These are phyloP conservation scores for Penicillium rolfsii DNA, from an alignment of 2,329 filamentous ascomycete species.

Conservation along the genomic window DNA sequence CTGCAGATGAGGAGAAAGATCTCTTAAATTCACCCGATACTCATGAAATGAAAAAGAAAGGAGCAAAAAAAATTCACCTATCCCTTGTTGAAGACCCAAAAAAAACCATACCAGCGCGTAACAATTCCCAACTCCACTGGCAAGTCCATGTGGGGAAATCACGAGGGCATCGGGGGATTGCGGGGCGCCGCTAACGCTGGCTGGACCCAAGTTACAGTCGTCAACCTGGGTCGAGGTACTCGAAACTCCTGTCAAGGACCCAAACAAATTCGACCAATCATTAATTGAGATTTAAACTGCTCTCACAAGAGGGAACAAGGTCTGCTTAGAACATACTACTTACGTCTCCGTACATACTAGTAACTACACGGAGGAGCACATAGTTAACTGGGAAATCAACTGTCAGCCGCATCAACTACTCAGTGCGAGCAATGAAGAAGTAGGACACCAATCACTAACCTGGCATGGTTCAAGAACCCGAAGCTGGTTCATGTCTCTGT, in stretches of 20 bases:
- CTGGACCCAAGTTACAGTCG: not conserved
- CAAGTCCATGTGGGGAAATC: constrained; percentile 12
- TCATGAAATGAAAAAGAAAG: not conserved
- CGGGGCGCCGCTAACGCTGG: constrained; percentile 6
- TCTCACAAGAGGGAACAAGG: not conserved
- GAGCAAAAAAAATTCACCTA: not conserved
- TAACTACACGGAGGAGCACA: too few relatives aligned
- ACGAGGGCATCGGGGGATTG: constrained; percentile 18
- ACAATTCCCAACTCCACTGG: not conserved
- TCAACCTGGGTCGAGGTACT: not conserved
- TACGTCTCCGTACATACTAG: too few relatives aligned
- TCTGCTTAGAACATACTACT: too few relatives aligned
- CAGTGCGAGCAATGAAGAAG: constrained; percentile 6
- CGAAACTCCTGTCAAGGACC: not conserved
- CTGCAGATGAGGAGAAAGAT: not conserved
- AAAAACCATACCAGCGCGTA: not conserved
- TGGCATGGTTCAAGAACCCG: constrained; percentile 17
- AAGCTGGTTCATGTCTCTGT: constrained; percentile 3
- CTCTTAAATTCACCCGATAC: too few relatives aligned
- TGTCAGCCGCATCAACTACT: not conserved
- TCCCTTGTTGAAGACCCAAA: not conserved
- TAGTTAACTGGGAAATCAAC: too few relatives aligned
- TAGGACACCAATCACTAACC: constrained; percentile 16
- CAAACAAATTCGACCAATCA: not conserved
- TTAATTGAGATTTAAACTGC: too few relatives aligned